Base-by-base conservation (phyloP, 2,329 filamentous ascomycete genomes). In the Colletotrichum scovillei region DNA sequence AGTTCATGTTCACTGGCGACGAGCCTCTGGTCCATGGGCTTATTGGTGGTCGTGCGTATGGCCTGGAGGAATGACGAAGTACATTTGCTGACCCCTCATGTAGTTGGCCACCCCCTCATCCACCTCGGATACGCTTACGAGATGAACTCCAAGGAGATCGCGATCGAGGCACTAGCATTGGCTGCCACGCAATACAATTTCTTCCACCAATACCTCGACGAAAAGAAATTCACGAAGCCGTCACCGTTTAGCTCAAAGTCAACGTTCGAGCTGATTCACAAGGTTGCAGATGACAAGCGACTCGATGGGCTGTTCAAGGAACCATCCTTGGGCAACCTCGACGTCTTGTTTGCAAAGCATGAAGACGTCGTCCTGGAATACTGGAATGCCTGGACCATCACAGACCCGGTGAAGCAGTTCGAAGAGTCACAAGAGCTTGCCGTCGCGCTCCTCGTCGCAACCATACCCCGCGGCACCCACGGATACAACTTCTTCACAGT, bases 121-220 rank as follows among this genome's bases (percentile, higher is more conserved):
- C 97, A 98, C 79, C 88, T 99, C 2, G 95, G 92, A n/a, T 98
- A 97, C 80, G 97, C 95, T 11, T 96, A 93, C 79, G 96, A 99
- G 84, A 88, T 98, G 78, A 90, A 94, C 74, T 97, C 90, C 77
- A 93, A 92, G 72, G 96, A 97, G 76, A 81, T 98, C 24, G 95
- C 92, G 60, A 97, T 98, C 83, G 97, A 99, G 85, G 94, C 95
- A 0, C 88, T 99, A 0, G 91, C 90, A 0, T 86, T 98, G 74
- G 87, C 92, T 0, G 86, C 88, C 9, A 84, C 86, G 1, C 85
- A 89, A 77, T 89, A 92, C 81, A 85, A 89, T 80, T 89, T 86
- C 79, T 80, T 92, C 35, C 90, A 92, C 81, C 90, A 88, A 80
- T 93, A 92, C 77, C 78, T 94, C n/a, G 94, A 97, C 80, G 89